A percentile compares a stretch with the other conserved stretches of the same genome.
These are phyloP conservation scores for Hermanozyma aechmeae DNA, from an alignment of 805 yeast genomes.

Conservation along the genomic window DNA sequence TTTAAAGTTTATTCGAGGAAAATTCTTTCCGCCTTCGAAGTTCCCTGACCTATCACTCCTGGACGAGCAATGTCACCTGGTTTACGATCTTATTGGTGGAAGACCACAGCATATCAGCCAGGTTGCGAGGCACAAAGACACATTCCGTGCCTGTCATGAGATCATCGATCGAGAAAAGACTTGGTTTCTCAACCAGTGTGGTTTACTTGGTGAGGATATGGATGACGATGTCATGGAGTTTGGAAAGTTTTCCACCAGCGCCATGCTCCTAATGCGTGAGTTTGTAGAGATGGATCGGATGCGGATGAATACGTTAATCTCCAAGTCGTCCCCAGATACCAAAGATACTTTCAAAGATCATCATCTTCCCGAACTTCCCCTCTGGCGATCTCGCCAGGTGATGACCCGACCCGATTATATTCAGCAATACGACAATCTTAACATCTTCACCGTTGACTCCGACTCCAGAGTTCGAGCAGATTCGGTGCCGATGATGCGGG, in stretches of 20 bases:
- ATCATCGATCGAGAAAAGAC: conserved; percentile 74
- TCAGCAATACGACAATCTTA: conserved; percentile 63
- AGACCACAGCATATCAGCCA: conserved; percentile 75
- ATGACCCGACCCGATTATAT: conserved; percentile 83
- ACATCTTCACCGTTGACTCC: conserved; percentile 72
- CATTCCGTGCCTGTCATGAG: conserved; percentile 53
- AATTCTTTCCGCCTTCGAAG: conserved; percentile 19
- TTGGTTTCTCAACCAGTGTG: conserved; percentile 81
- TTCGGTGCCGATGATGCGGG: conserved; percentile 84
- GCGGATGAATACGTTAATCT: conserved; percentile 17
- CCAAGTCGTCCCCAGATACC: conserved; percentile 5
- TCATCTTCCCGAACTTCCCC: conserved; percentile 60
- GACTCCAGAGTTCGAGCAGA: conserved; percentile 69
- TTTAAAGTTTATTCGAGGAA: conserved; percentile 39
- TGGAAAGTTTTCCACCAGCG: conserved; percentile 67
- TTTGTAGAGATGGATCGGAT: conserved; percentile 59
- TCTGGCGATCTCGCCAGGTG: conserved; percentile 77
- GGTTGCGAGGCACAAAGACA: conserved; percentile 51
- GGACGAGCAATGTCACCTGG: conserved; percentile 35
- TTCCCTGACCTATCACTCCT: conserved; percentile 26
- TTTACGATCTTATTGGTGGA: conserved; percentile 71
- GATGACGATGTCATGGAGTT: conserved; percentile 85
- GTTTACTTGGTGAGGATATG: conserved; percentile 66
- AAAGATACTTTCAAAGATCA: conserved; percentile 29
- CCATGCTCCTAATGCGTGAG: conserved; percentile 63